A percentile compares a stretch with the other conserved stretches of the same genome.
Conservation (phyloP, 257 asterid genomes). For the Solanum pinnatisectum region DNA sequence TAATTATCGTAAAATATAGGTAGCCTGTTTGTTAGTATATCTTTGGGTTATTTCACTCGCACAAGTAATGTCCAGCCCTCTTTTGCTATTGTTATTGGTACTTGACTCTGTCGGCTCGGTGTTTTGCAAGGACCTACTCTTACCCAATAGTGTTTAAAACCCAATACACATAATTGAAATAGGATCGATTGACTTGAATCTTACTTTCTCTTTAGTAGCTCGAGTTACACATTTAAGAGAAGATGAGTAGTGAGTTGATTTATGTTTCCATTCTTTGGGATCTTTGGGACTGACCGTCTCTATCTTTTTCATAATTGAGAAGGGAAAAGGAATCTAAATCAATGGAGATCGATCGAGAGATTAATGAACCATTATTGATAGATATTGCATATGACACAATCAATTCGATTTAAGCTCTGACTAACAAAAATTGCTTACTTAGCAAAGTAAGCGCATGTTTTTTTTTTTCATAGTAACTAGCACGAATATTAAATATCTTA, state of each 20-base stretch:
- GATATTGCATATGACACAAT: neutral
- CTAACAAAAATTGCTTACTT: neutral
- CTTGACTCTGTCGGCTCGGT: neutral
- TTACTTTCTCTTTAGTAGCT: neutral
- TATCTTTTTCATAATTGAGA: neutral
- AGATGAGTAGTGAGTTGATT: neutral
- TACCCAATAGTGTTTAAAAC: neutral
- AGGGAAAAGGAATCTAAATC: neutral
- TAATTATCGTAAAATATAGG: neutral
- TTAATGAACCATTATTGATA: neutral
- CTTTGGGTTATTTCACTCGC: neutral
- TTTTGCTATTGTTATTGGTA: neutral
- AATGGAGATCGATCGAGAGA: neutral
- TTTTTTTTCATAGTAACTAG: neutral
- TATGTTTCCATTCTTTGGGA: neutral
- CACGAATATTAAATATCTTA: neutral
- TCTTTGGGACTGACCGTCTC: neutral
- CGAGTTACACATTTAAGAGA: neutral
- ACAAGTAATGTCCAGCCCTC: neutral
- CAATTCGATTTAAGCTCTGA: neutral
- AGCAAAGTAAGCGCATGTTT: neutral
- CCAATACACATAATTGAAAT: neutral
- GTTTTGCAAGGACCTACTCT: neutral
- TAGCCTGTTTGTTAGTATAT: neutral
- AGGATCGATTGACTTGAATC: neutral